Evolutionary conservation across 2,329 filamentous ascomycete genomes (phyloP).

Genomic region (Nemania sp.): DNA sequence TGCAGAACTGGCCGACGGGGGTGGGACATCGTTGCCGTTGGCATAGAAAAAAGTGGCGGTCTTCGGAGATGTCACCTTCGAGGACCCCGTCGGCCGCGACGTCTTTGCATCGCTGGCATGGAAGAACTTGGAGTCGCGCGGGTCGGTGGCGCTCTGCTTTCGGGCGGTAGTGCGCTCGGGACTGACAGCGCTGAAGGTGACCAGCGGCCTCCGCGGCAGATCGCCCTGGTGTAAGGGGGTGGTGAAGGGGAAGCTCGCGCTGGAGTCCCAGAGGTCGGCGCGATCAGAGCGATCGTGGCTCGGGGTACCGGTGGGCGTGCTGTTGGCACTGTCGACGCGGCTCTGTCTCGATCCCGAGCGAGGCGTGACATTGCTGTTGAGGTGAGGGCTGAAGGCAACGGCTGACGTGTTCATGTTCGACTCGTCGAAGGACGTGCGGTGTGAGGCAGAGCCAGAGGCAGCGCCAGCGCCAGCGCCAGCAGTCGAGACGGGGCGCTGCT

Average conservation of each 20-base stretch:
- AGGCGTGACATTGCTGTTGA: constrained; percentile 74
- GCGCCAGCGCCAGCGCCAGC: constrained; percentile 34
- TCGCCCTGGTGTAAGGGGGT: constrained; percentile 40
- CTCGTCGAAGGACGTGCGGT: constrained; percentile 48
- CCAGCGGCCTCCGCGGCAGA: constrained; percentile 36
- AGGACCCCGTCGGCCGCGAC: constrained; percentile 38
- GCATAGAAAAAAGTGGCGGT: constrained; percentile 60
- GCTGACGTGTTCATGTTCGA: constrained; percentile 40
- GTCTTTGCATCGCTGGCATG: constrained; percentile 79
- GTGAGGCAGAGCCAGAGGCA: constrained; percentile 19
- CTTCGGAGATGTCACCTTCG: constrained; percentile 42
- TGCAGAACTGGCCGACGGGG: constrained; percentile 42
- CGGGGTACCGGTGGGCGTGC: constrained; percentile 67
- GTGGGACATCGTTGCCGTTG: constrained; percentile 51
- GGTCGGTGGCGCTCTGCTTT: constrained; percentile 34
- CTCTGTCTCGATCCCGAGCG: constrained; percentile 74
- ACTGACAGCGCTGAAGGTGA: constrained; percentile 47
- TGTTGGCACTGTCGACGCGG: constrained; percentile 68
- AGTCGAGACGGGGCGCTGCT: constrained; percentile 31
- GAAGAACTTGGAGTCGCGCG: constrained; percentile 76
- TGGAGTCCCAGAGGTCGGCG: constrained; percentile 49
- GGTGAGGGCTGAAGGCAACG: constrained; percentile 56
- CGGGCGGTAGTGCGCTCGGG: constrained; percentile 39
- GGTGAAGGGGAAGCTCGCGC: constrained; percentile 41
- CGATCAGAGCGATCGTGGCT: constrained; percentile 50